phyloP scores from a whole-genome alignment of 371 early-diverging fungal species.

The Scutellospora calospora region DNA sequence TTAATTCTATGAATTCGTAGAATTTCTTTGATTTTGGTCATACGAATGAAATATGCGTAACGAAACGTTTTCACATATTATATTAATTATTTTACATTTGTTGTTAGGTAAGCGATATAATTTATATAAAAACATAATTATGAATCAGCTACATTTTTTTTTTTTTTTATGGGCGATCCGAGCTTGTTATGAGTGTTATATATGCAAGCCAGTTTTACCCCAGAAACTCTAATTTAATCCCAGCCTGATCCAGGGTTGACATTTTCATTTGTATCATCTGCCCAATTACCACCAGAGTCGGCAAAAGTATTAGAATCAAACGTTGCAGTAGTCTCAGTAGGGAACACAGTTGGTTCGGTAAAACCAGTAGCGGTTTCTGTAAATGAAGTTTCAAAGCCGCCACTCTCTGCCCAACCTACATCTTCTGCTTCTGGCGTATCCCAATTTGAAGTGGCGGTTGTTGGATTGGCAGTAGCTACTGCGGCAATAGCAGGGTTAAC shows the following conservation, averaged over 20 bases:
- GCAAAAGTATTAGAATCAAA: background rate
- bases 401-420: constrained; percentile 22
- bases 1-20: too few species aligned
- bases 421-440: background rate
- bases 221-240: too few species aligned
- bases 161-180: too few species aligned
- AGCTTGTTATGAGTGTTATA: too few species aligned
- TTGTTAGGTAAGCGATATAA: too few species aligned
- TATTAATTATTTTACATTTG: too few species aligned
- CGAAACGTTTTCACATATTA: too few species aligned
- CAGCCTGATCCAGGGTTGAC: background rate
- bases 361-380: background rate
- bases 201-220: too few species aligned
- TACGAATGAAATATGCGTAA: too few species aligned
- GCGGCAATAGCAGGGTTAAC: constrained; percentile 44
- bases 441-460: constrained; percentile 29
- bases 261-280: constrained; percentile 26
- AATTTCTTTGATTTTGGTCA: too few species aligned
- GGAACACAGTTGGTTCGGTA: background rate
- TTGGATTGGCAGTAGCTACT: constrained; percentile 29
- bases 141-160: too few species aligned
- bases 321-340: background rate
- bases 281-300: constrained; percentile 13
- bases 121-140: too few species aligned
- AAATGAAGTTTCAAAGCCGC: background rate